Base-by-base conservation (phyloP, 768 basidiomycete species). In the Panus rudis region DNA sequence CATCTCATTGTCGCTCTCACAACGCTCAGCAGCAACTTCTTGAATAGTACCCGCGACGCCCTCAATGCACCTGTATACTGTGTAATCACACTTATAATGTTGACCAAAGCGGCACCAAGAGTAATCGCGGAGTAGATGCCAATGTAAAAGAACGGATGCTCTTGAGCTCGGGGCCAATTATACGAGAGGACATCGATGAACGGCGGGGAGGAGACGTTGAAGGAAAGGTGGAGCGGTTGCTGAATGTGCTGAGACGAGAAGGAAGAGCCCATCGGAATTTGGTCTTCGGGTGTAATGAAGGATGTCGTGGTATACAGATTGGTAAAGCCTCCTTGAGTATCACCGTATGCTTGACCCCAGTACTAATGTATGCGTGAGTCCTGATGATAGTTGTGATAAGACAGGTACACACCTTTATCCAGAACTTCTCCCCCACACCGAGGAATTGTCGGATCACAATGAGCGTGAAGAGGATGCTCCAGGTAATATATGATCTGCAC, bases 1-100 rank as follows among this genome's bases (percentile, higher is more conserved):
- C 84, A 88, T 42, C 88, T 72, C 72, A 92, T 89, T 4, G 90
- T 90, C 6, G 89, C 86, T 12, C 78, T 71, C 14, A 90, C 79
- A 8, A 92, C 84, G 0, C 75, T 75, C 6, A 70, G 73, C 41
- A 92, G 63, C 27, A 92, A 63, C 39, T 71, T 68, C 51, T 65
- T 74, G 56, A 68, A 72, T 25, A 67, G 52, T 3, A 55, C 49
- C 30, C 61, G 52, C 25, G 63, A 65, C 6, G 61, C 67, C 30
- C 62, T 60, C 45, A 70, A 45, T 3, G 77, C 76, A 25, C 81
- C 84, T 0, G 75, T 77, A 51, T 75, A 81, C 56, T 84, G 81
- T 1, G 75, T 72, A 17, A 68, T 60, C 14, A 64, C 64, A 14
- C 75, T 70, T 7, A 65, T 37, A 4, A 81, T 63, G 35, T 64